Evolutionary conservation across 495 filamentous ascomycete genomes (phyloP).

Genomic region (Hyaloscypha hepaticicola): DNA sequence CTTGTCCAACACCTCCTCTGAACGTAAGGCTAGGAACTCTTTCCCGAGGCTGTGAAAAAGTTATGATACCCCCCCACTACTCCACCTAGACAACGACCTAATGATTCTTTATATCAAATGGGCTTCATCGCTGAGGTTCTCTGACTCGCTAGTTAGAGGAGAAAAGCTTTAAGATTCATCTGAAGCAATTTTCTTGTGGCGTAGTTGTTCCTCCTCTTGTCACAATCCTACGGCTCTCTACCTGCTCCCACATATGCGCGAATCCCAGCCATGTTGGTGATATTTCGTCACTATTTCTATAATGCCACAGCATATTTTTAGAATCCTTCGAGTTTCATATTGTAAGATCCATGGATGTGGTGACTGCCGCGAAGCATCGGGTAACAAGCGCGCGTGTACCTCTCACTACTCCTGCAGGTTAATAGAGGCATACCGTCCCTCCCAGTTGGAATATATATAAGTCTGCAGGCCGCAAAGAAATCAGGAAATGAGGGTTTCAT

Average conservation of each 20-base stretch:
- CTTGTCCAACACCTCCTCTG: not conserved
- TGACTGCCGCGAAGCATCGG: not conserved
- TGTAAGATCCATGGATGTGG: not conserved
- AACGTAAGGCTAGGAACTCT: not conserved
- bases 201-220: no score
- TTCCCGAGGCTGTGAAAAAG: not conserved
- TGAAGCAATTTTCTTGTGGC: no score
- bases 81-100: not conserved
- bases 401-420: not conserved
- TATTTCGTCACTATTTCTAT: not conserved
- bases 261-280: no score
- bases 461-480: no score
- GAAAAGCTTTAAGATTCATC: no score
- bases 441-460: no score
- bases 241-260: no score
- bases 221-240: no score
- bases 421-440: conserved; percentile 17
- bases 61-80: not conserved
- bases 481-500: no score
- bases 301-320: not conserved
- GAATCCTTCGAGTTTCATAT: not conserved
- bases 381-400: not conserved
- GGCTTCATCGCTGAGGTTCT: no score
- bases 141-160: no score
- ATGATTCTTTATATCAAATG: not conserved